Percentiles rank a stretch among this genome's conserved stretches.
phyloP scores from a whole-genome alignment of 257 asterid genomes.

The Datura wrightii region DNA sequence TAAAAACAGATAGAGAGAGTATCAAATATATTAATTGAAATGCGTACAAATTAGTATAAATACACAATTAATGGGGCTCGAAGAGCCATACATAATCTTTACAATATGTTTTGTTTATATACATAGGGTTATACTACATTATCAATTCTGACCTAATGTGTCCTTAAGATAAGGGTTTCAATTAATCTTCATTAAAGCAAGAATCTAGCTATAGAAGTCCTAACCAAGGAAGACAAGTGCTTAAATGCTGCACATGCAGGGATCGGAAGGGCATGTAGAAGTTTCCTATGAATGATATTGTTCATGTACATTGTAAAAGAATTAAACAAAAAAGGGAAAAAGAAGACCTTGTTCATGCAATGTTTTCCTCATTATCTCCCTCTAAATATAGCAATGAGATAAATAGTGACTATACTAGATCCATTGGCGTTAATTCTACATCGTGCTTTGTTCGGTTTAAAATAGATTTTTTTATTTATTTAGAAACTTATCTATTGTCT shows the following conservation, averaged over 20 bases:
- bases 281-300: neutral
- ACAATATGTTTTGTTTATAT: neutral
- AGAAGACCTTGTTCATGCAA: slow-evolving; percentile 24
- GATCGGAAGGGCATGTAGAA: neutral
- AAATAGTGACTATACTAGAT: neutral
- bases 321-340: neutral
- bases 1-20: no score
- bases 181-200: slow-evolving; percentile 10
- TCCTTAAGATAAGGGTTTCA: neutral
- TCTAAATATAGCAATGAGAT: neutral
- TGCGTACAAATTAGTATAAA: neutral
- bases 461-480: neutral
- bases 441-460: neutral
- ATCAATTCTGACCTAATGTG: slow-evolving; percentile 18
- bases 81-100: neutral
- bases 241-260: slow-evolving; percentile 31
- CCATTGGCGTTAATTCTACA: neutral
- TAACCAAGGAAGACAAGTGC: slow-evolving; percentile 18
- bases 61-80: neutral
- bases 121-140: neutral
- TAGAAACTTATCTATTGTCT: neutral
- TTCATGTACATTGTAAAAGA: neutral
- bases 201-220: slow-evolving; percentile 9
- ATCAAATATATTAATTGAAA: neutral
- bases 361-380: slow-evolving; percentile 10